A percentile compares a stretch with the other conserved stretches of the same genome.
phyloP scores from a whole-genome alignment of 225 moss, liverwort and hornwort genomes.

The Straminergon stramineum region DNA sequence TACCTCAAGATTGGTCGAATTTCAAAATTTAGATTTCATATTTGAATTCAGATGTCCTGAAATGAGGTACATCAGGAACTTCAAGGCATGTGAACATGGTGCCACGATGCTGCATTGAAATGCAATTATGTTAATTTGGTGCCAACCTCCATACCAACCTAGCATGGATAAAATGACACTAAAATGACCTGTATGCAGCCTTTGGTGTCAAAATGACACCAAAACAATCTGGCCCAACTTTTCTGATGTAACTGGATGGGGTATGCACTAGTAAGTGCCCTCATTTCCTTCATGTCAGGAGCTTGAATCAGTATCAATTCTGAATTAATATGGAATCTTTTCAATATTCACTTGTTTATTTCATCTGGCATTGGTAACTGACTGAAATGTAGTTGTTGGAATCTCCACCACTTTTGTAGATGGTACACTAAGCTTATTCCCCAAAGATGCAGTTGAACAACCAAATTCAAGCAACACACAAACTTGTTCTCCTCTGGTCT shows the following conservation, averaged over 20 bases:
- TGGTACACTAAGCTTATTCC: not conserved
- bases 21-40: not conserved
- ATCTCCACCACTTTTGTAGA: not conserved
- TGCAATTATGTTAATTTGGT: too few species aligned
- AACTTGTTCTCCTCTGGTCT: not conserved
- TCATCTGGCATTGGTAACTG: too few species aligned
- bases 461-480: not conserved
- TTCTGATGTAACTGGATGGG: too few species aligned
- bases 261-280: too few species aligned
- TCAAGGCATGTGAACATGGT: too few species aligned
- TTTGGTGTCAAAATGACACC: too few species aligned
- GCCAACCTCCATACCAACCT: too few species aligned
- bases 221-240: too few species aligned
- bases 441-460: not conserved
- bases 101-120: too few species aligned
- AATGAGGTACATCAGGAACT: too few species aligned
- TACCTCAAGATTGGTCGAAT: not conserved
- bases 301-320: not conserved
- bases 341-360: not conserved
- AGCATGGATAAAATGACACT: too few species aligned
- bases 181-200: too few species aligned
- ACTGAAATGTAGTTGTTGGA: not conserved
- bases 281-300: not conserved
- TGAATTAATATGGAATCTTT: not conserved
- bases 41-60: not conserved